These are phyloP conservation scores for Globisporangium parvum DNA, from an alignment of 352 stramenopile genomes.

Conservation along the genomic window DNA sequence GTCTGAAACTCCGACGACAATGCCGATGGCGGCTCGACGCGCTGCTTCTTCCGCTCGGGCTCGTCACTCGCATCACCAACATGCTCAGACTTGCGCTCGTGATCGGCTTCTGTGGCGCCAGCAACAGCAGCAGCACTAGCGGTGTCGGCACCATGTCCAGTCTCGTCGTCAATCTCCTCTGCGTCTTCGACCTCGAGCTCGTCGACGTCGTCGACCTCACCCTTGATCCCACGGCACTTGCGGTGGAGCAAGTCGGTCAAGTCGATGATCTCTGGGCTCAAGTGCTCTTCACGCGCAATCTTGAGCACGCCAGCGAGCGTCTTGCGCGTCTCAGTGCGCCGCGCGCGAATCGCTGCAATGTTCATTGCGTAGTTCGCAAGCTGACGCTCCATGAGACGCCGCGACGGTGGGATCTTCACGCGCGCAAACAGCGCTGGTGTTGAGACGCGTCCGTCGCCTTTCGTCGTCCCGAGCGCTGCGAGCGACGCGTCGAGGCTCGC, in stretches of 20 bases:
- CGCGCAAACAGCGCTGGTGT: slow-evolving; percentile 42
- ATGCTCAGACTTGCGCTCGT: no score
- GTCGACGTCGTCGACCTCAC: slow-evolving; percentile 18
- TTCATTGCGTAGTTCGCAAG: slow-evolving; percentile 65
- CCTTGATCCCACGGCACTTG: slow-evolving; percentile 46
- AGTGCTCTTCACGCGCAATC: slow-evolving; percentile 52
- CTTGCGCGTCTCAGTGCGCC: slow-evolving; percentile 39
- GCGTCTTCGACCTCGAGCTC: slow-evolving; percentile 19
- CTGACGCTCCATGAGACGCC: slow-evolving; percentile 64
- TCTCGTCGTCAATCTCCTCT: slow-evolving; percentile 19
- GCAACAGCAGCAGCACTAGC: slow-evolving; percentile 12
- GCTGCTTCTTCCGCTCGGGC: slow-evolving; percentile 31
- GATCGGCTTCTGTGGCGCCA: slow-evolving; percentile 6
- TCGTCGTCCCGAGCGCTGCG: slow-evolving; percentile 33
- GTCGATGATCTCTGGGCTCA: slow-evolving; percentile 45
- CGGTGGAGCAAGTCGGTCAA: slow-evolving; percentile 48
- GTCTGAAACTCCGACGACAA: not conserved
- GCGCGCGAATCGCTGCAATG: slow-evolving; percentile 34
- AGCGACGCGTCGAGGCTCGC: slow-evolving; percentile 41
- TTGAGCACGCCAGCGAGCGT: slow-evolving; percentile 49
- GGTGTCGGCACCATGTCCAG: slow-evolving; percentile 3
- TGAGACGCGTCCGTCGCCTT: not conserved
- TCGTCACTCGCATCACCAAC: slow-evolving; percentile 18
- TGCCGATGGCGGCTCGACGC: slow-evolving; percentile 8
- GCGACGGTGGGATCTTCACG: slow-evolving; percentile 57